Evolutionary conservation across 2,329 filamentous ascomycete species (phyloP).

Genomic region (Geosmithia flava): DNA sequence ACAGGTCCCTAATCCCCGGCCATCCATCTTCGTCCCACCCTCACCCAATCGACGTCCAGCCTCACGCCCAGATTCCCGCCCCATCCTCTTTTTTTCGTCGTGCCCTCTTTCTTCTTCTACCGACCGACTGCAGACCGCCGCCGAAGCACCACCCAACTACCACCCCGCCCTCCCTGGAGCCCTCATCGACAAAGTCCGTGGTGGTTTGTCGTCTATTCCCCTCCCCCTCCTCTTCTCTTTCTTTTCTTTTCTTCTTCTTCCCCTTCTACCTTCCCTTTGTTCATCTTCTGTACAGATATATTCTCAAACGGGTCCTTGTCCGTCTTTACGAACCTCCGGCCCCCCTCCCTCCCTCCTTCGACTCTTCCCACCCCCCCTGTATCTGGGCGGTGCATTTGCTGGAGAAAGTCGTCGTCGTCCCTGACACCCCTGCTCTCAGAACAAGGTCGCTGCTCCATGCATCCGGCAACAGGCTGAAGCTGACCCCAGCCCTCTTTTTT

Average conservation of each 20-base stretch:
- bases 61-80: neutral
- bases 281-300: neutral
- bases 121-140: neutral
- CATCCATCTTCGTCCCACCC: neutral
- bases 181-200: neutral
- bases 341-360: neutral
- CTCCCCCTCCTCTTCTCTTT: neutral
- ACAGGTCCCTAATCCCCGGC: neutral
- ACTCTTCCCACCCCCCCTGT: neutral
- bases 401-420: neutral
- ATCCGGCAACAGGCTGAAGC: conserved; percentile 1
- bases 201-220: neutral
- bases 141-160: neutral
- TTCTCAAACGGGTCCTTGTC: neutral
- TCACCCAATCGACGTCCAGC: neutral
- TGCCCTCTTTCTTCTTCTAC: neutral
- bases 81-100: neutral
- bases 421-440: neutral
- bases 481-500: conserved; percentile 1
- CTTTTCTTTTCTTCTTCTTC: neutral
- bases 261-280: neutral
- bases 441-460: neutral
- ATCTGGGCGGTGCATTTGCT: neutral
- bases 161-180: neutral
- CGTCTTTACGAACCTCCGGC: neutral